Evolutionary conservation across 805 yeast species (phyloP).

Genomic region (Pichia heedii): DNA sequence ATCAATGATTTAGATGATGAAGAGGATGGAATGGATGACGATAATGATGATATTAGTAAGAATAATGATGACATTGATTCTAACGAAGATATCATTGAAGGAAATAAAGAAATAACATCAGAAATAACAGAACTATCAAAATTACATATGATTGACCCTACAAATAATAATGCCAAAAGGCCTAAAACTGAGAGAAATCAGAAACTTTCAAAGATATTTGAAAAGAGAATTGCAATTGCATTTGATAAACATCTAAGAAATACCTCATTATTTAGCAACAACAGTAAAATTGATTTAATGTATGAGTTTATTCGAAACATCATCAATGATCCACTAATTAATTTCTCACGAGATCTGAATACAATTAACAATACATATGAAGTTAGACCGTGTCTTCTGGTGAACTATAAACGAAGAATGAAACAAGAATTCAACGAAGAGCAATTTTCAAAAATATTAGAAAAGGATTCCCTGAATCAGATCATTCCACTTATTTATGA

Average conservation of each 20-base stretch:
- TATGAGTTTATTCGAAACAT: constrained; percentile 23
- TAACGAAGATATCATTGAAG: not conserved
- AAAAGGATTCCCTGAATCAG: constrained; percentile 22
- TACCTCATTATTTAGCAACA: constrained; percentile 16
- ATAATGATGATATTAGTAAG: not conserved
- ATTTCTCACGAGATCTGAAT: constrained; percentile 6
- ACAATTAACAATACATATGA: constrained; percentile 16
- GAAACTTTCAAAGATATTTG: constrained; percentile 4
- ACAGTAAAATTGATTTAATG: constrained; percentile 23
- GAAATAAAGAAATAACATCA: not conserved
- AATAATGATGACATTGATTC: not conserved
- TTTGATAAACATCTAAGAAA: constrained; percentile 7
- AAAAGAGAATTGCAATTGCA: constrained; percentile 2
- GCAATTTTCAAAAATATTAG: constrained; percentile 20
- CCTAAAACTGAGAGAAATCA: not conserved
- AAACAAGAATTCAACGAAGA: constrained; percentile 25
- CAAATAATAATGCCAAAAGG: not conserved
- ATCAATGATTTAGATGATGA: constrained; percentile 10
- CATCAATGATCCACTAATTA: constrained; percentile 16
- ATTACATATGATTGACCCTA: not conserved
- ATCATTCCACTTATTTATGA: constrained; percentile 26
- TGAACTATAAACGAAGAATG: constrained; percentile 19
- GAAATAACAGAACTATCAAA: too few species aligned
- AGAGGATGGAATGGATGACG: not conserved
- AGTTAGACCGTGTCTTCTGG: constrained; percentile 21